Percentiles rank a stretch among this genome's conserved stretches.
Evolutionary conservation across 352 stramenopile species (phyloP).

Genomic region (Achlya hypogyna): DNA sequence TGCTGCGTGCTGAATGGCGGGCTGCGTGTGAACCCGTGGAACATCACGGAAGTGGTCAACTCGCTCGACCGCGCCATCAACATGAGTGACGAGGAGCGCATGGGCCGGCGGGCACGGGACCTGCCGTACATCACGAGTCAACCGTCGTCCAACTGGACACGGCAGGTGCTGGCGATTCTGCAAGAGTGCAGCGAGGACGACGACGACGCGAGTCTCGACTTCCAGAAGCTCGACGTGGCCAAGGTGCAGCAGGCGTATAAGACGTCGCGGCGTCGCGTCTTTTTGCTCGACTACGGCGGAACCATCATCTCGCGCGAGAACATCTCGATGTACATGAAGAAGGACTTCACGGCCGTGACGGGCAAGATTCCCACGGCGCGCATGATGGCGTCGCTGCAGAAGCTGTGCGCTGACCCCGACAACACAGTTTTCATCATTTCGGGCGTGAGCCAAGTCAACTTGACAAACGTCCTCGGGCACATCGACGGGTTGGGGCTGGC

Average conservation of each 20-base stretch:
- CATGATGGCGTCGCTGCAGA: conserved; percentile 84
- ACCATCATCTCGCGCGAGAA: conserved; percentile 89
- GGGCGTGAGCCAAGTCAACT: conserved; percentile 85
- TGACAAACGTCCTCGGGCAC: conserved; percentile 87
- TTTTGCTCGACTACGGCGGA: conserved; percentile 96
- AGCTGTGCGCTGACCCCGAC: conserved; percentile 82
- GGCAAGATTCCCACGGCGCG: conserved; percentile 83
- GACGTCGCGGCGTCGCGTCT: conserved; percentile 81
- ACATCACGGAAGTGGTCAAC: conserved; percentile 88
- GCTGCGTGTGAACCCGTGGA: conserved; percentile 95
- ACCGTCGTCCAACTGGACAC: conserved; percentile 91
- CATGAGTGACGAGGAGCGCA: conserved; percentile 85
- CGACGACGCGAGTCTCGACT: conserved; percentile 67
- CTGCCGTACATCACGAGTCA: conserved; percentile 94
- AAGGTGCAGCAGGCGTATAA: conserved; percentile 82
- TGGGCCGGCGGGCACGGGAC: conserved; percentile 88
- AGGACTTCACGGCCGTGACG: conserved; percentile 91
- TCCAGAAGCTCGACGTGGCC: conserved; percentile 75
- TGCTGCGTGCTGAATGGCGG: conserved; percentile 94
- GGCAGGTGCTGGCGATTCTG: conserved; percentile 89
- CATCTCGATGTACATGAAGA: conserved; percentile 95
- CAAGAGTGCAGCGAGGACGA: conserved; percentile 62
- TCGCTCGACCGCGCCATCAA: conserved; percentile 90
- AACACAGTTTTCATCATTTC: conserved; percentile 98
- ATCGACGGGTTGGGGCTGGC: conserved; percentile 90